These are phyloP conservation scores for Globisporangium megalacanthum DNA, from an alignment of 352 stramenopile species.

Conservation along the genomic window DNA sequence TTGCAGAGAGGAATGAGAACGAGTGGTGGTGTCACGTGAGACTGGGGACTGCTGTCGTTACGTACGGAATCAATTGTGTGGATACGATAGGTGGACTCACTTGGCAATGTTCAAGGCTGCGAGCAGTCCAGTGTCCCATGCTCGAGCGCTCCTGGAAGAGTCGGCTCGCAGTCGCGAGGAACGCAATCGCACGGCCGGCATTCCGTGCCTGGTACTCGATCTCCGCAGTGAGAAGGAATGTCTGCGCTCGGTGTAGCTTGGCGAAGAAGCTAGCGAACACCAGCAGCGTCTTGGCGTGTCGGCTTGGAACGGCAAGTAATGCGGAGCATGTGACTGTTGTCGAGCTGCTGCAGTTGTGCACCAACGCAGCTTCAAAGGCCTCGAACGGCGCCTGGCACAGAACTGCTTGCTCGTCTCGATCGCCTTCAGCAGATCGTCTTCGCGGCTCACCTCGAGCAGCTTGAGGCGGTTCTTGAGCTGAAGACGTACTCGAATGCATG, in stretches of 20 bases:
- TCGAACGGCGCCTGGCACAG: slow-evolving; percentile 20
- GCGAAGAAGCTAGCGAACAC: slow-evolving; percentile 26
- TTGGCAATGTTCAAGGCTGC: slow-evolving; percentile 14
- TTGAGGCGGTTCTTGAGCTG: slow-evolving; percentile 16
- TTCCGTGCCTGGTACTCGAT: slow-evolving; percentile 13
- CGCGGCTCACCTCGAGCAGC: slow-evolving; percentile 9
- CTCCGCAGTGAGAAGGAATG: slow-evolving; percentile 21
- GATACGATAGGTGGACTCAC: not conserved
- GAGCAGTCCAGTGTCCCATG: slow-evolving; percentile 9
- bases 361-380: slow-evolving; percentile 12
- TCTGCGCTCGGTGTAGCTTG: slow-evolving; percentile 23
- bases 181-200: slow-evolving; percentile 27
- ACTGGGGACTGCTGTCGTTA: too few relatives aligned
- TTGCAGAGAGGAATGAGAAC: too few relatives aligned
- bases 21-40: too few relatives aligned
- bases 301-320: not conserved
- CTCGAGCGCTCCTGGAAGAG: slow-evolving; percentile 22
- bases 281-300: slow-evolving; percentile 14
- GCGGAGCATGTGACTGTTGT: not conserved
- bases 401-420: slow-evolving; percentile 8
- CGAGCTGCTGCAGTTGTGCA: slow-evolving; percentile 16
- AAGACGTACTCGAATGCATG: not conserved
- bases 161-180: slow-evolving; percentile 8
- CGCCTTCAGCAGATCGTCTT: slow-evolving; percentile 11
- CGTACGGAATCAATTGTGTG: too few relatives aligned